These are phyloP conservation scores for Spizellomyces sp. DNA, from an alignment of 192 early-diverging fungal genomes.

Conservation along the genomic window DNA sequence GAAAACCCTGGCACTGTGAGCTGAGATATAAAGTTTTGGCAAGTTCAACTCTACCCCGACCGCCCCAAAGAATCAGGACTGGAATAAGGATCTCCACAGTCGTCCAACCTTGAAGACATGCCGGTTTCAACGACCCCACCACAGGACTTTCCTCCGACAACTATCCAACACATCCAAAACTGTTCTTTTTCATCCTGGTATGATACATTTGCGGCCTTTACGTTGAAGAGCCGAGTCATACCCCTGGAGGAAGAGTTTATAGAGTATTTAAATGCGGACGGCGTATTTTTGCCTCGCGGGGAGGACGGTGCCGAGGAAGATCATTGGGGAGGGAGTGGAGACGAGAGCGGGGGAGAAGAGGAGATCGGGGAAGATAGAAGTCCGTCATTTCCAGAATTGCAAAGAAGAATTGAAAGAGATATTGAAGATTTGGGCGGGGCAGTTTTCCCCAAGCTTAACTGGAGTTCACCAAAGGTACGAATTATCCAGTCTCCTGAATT, in stretches of 20 bases:
- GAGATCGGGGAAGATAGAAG: conserved; percentile 48
- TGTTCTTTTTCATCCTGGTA: conserved; percentile 86
- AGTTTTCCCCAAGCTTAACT: conserved; percentile 94
- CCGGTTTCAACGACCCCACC: not conserved
- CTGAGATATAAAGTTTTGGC: too few relatives aligned
- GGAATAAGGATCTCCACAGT: too few relatives aligned
- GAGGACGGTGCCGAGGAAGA: conserved; percentile 45
- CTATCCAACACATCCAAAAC: conserved; percentile 62
- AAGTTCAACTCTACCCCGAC: too few relatives aligned
- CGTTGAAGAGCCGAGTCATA: conserved; percentile 77
- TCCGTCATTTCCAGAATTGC: conserved; percentile 69
- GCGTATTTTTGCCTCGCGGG: conserved; percentile 77
- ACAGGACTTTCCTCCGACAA: conserved; percentile 57
- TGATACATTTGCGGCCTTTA: conserved; percentile 56
- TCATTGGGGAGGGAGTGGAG: conserved; percentile 14
- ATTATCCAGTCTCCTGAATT: not conserved
- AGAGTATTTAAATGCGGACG: conserved; percentile 82
- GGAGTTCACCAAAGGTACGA: conserved; percentile 84
- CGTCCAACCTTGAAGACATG: too few relatives aligned
- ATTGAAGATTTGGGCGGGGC: conserved; percentile 76
- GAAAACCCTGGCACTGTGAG: too few relatives aligned
- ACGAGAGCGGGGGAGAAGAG: conserved; percentile 36
- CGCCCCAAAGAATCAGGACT: too few relatives aligned
- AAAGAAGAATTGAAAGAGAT: conserved; percentile 58
- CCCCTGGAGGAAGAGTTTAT: conserved; percentile 79